Base-by-base conservation (phyloP, 805 yeast species). In the Candida boleticola region DNA sequence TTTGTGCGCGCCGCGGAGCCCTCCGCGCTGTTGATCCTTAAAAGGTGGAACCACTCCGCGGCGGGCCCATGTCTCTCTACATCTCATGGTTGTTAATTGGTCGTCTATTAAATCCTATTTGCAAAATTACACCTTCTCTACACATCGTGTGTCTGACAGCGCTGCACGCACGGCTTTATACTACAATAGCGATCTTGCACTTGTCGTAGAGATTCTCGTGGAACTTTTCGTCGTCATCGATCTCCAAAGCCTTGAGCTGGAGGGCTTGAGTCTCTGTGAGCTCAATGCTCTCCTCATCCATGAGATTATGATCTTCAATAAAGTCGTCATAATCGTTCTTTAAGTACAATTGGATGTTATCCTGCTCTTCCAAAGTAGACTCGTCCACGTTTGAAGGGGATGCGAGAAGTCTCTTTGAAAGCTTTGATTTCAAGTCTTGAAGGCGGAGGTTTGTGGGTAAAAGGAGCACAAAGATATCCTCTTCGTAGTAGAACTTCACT, bases 381-480 rank as follows among this genome's bases (percentile, higher is more conserved):
- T 41, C 39, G 18, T 33, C 30, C 6, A 59, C 58, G 36, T 73
- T 76, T 6, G 35, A 31, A 7, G 35, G 35, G 11, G 35, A 31
- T 40, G 80, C 69, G 33, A 54, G 57, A 36, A 69, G 57, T 44
- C 86, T 60, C 41, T 77, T 76, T 37, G 64, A 63, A 40, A 82
- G 71, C 54, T 79, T 81, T 22, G 64, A 57, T 48, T 73, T 72
- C 44, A 82, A 55, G 43, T 78, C 84, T 26, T 61, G 66, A 35
- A 77, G 58, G 3, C 76, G 64, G 38, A 76, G 73, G 46, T 65
- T 68, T 11, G 68, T 54, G 25, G 80, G 79, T 29, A 82, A 64
- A 46, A 80, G 61, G 32, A 86, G 69, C 1, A 89, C 93, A 67
- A 85, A 86, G 13, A 86, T 86, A 56, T 86, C 95, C 53, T 85